A percentile compares a stretch with the other conserved stretches of the same genome.
Evolutionary conservation across 208 protist species (phyloP).

Genomic region (Trichomonas tenax): DNA sequence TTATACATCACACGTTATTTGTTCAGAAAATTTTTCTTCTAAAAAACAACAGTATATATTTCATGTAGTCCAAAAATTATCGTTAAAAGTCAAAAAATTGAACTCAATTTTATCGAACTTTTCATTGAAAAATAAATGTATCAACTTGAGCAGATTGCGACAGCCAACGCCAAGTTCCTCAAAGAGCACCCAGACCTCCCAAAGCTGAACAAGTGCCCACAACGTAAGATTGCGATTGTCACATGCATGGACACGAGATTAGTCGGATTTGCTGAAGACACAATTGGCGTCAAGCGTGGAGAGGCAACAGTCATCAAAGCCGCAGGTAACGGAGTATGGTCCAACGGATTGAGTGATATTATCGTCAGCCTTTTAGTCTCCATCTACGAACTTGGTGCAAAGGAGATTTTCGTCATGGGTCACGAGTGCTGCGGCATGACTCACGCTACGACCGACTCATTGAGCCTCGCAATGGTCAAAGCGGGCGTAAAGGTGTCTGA

Average conservation of each 20-base stretch:
- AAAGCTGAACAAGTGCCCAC: neutral
- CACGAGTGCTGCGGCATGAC: neutral
- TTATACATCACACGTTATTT: too few species aligned
- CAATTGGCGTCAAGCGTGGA: neutral
- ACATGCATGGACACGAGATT: neutral
- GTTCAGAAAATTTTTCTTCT: too few species aligned
- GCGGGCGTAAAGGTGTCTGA: neutral
- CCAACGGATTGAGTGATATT: neutral
- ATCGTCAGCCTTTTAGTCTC: neutral
- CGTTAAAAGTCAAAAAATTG: too few species aligned
- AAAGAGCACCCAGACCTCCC: neutral
- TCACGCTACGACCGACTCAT: neutral
- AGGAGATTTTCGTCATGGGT: neutral
- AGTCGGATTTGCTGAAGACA: neutral
- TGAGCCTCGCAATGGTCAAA: neutral
- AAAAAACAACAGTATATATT: too few species aligned
- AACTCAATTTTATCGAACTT: too few species aligned
- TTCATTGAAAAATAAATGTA: too few species aligned
- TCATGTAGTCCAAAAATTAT: too few species aligned
- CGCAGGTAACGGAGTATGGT: neutral
- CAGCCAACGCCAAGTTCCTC: neutral
- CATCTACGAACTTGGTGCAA: neutral
- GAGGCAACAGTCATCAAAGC: neutral
- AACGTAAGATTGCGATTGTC: neutral
- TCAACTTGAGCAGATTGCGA: neutral